Evolutionary conservation across 805 yeast species (phyloP), one percentile per base, ranked within the genome.

Genomic region (Wickerhamiella cacticola): DNA sequence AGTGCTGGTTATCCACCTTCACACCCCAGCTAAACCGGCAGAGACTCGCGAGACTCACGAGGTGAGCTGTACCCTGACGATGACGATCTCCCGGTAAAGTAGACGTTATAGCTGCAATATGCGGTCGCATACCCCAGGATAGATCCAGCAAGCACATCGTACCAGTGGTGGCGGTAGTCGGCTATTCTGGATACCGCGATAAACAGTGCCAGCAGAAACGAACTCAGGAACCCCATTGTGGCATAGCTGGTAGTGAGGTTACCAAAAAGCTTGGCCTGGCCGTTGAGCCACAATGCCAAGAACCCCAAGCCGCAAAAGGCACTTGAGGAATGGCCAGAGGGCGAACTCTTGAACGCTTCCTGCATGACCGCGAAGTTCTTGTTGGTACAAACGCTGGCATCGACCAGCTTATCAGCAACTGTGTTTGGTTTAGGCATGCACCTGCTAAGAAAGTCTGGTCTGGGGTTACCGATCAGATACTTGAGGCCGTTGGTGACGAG

Each of bases 101-200:
- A 35, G 21, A 35, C 24, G 19, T 28, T 12, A 31, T 39, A 39
- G 16, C 23, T 16, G 9, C 31, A 23, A 9, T 12, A 24, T 5
- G 44, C 44, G 16, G 21, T 33, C 3, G 13, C 50, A 3, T 66
- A 53, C 1, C 98, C 98, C 2, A 89, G 59, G 1, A 69, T 15
- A 24, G 82, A 69, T 2, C 98, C 98, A 13, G 80, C 58, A 1
- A 82, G 56, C 1, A 92, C 81, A 63, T 89, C 98, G 15, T 83
- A 68, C 59, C 84, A 86, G 64, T 89, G 97, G 60, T 89, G 98
- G 61, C 96, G 73, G 65, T 88, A 88, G 64, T 89, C 98, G 57
- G 82, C 81, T 0, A 95, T 84, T 57, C 98, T 74, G 34, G 92
- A 78, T 40, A 84, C 63, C 0, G 96, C 97, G 55, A 89, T 79